Evolutionary conservation across 345 rosid species (phyloP), one percentile per base, ranked within the genome.

Genomic region (Corchorus olitorius): DNA sequence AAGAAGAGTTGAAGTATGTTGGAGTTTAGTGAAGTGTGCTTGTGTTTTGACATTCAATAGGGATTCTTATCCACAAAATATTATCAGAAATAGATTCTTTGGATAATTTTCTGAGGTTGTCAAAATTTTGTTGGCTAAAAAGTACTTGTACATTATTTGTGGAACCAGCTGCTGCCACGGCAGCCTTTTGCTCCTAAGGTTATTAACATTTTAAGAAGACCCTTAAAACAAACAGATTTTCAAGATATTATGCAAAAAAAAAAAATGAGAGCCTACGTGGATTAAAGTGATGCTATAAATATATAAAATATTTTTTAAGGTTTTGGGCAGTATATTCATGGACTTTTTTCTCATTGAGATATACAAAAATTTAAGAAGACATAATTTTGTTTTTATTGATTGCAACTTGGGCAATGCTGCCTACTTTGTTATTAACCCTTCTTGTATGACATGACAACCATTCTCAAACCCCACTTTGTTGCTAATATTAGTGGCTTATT

Each of bases 31-130:
- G 82, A 79, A 62, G 20, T 13, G 78, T 11, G 85, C 70, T 19
- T 81, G 88, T 74, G 81, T 69, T 64, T 70, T 54, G 80, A 66
- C 71, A 69, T 73, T 79, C 79, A 63, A 48, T 35, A 33, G 78
- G 74, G 79, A 86, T 76, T 86, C 88, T 89, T 87, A 85, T 89
- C 91, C 93, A 89, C 89, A 83, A 74, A 69, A 63, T 74, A 71
- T 79, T 81, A 79, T 83, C 88, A 82, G 49, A 64, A 73, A 27
- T 67, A 59, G 83, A 78, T 81, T 78, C 72, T 72, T 0, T 17
- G 56, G 81, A 77, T 75, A 66, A 46, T 56, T 33, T 79, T 81
- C 54, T 75, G 78, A 82, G 81, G 77, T 27, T 54, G 72, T 72
- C 16, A 61, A 75, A 17, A 16, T 22, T 39, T 37, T 65, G 37